Evolutionary conservation across 169 alveolate genomes (phyloP).

Genomic region (Cryptosporidium canis): DNA sequence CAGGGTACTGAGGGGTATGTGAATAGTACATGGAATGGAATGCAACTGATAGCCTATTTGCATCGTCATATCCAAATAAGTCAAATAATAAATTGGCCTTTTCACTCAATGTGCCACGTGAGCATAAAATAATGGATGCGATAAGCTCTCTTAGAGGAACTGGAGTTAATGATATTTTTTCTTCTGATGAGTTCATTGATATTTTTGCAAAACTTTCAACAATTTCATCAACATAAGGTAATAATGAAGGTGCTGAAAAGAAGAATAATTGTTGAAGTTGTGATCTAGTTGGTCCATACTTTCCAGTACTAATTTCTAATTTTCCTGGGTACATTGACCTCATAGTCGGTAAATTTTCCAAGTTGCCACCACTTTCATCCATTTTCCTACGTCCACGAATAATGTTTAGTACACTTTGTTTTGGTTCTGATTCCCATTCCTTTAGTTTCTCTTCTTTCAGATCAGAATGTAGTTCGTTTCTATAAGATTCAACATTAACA

Average conservation of each 20-base stretch:
- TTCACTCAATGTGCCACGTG: slow-evolving; percentile 73
- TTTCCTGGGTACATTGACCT: slow-evolving; percentile 68
- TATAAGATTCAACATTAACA: slow-evolving; percentile 39
- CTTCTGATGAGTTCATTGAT: slow-evolving; percentile 44
- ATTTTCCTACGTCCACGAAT: slow-evolving; percentile 47
- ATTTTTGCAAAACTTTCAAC: slow-evolving; percentile 70
- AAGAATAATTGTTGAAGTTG: slow-evolving; percentile 69
- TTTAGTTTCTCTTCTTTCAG: slow-evolving; percentile 50
- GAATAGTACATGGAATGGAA: slow-evolving; percentile 70
- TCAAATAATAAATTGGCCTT: slow-evolving; percentile 68
- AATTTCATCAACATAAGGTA: slow-evolving; percentile 72
- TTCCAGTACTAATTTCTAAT: slow-evolving; percentile 67
- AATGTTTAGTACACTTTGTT: slow-evolving; percentile 59
- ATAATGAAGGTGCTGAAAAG: slow-evolving; percentile 62
- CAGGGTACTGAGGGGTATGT: slow-evolving; percentile 71
- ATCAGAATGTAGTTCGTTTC: slow-evolving; percentile 55
- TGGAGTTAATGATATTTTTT: slow-evolving; percentile 50
- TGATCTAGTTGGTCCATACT: slow-evolving; percentile 69
- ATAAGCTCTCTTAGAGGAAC: slow-evolving; percentile 68
- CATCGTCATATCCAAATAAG: slow-evolving; percentile 68
- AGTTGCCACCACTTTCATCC: slow-evolving; percentile 66
- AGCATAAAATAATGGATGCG: slow-evolving; percentile 59
- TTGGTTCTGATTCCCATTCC: slow-evolving; percentile 72
- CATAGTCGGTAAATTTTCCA: slow-evolving; percentile 48
- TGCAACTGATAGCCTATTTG: slow-evolving; percentile 57